Percentiles rank a stretch among this genome's conserved stretches.
Evolutionary conservation across 1,139 yeast genomes (phyloP).

Genomic region (Taiozyma sp.): DNA sequence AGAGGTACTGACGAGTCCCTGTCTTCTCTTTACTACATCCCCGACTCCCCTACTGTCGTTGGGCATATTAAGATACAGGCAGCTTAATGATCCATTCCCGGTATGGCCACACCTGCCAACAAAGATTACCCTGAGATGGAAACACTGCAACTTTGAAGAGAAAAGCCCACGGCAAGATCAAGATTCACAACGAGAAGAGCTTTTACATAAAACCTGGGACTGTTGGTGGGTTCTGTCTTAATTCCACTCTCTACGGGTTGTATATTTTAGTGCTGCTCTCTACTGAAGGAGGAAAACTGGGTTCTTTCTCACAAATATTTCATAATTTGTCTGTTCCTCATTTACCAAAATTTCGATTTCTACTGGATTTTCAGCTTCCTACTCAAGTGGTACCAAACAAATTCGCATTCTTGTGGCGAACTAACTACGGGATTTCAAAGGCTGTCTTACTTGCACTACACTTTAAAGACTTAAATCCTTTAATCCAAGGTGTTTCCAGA

Average conservation of each 20-base stretch:
- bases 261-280: neutral
- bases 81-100: neutral
- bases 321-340: neutral
- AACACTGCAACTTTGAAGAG: neutral
- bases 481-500: neutral
- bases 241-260: too few relatives aligned
- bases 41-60: too few relatives aligned
- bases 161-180: neutral
- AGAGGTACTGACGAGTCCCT: too few relatives aligned
- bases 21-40: too few relatives aligned
- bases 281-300: too few relatives aligned
- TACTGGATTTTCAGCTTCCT: neutral
- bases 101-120: neutral
- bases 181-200: too few relatives aligned
- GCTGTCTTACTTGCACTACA: too few relatives aligned
- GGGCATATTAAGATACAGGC: too few relatives aligned
- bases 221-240: too few relatives aligned
- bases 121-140: neutral
- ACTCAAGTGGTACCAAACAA: neutral
- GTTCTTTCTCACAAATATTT: too few relatives aligned
- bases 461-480: neutral
- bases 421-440: neutral
- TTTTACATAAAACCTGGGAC: too few relatives aligned
- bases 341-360: neutral
- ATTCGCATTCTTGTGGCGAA: neutral